Evolutionary conservation across 208 protist species (phyloP).

Genomic region (Crithidia thermophila): DNA sequence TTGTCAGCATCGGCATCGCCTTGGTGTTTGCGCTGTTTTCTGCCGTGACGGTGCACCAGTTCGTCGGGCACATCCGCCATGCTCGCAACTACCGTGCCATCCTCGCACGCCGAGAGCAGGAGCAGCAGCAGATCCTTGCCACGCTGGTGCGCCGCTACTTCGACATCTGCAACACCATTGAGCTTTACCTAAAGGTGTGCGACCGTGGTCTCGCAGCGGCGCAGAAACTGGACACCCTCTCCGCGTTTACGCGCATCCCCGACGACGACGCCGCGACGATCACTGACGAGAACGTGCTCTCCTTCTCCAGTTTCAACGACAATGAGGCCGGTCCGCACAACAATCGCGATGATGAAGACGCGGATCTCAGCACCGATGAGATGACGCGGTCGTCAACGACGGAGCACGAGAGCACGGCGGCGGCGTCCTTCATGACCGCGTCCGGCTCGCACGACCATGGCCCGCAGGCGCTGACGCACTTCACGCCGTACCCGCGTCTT

Average conservation of each 20-base stretch:
- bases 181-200: conserved; percentile 24
- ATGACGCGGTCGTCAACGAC: background rate
- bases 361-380: background rate
- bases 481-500: conserved; percentile 7
- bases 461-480: conserved; percentile 14
- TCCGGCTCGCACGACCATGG: background rate
- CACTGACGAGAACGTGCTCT: conserved; percentile 5
- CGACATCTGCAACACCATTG: conserved; percentile 12
- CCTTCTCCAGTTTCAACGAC: conserved; percentile 9
- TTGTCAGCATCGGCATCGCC: conserved; percentile 14
- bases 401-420: too few relatives aligned
- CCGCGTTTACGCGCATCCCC: background rate
- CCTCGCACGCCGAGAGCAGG: background rate
- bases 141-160: conserved; percentile 22
- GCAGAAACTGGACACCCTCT: conserved; percentile 22
- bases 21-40: conserved; percentile 9
- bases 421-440: background rate
- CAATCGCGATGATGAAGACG: background rate
- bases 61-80: background rate
- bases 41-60: conserved; percentile 15
- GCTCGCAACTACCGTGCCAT: background rate
- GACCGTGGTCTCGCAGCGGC: conserved; percentile 26
- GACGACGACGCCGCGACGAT: conserved; percentile 4
- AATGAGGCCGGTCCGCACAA: background rate
- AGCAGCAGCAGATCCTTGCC: conserved; percentile 6